These are phyloP conservation scores for Pyrenochaeta sp. DNA, from an alignment of 2,329 filamentous ascomycete species.

Conservation along the genomic window DNA sequence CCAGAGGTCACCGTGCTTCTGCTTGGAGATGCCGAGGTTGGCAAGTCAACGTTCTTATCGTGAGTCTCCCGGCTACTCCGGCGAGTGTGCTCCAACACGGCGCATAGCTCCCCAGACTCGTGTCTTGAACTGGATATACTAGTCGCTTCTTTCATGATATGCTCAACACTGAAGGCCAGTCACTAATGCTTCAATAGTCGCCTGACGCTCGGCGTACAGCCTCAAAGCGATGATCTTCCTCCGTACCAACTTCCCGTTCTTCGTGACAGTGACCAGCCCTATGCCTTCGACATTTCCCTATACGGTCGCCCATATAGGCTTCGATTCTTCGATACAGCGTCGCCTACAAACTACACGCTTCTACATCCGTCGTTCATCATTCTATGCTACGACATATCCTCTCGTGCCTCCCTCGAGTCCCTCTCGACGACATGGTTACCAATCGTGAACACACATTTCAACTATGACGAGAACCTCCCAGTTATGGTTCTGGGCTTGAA, in stretches of 20 bases:
- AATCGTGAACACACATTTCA: slow-evolving; percentile 61
- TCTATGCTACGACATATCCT: slow-evolving; percentile 66
- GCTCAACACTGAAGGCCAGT: neutral
- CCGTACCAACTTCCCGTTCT: slow-evolving; percentile 54
- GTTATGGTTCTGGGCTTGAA: slow-evolving; percentile 68
- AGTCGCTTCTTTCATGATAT: neutral
- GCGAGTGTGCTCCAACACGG: neutral
- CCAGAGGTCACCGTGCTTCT: slow-evolving; percentile 60
- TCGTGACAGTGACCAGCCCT: slow-evolving; percentile 66
- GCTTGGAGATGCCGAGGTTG: slow-evolving; percentile 66
- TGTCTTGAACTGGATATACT: slow-evolving; percentile 3
- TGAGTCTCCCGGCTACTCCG: slow-evolving; percentile 50
- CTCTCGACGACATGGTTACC: slow-evolving; percentile 56
- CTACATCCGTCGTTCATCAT: slow-evolving; percentile 64
- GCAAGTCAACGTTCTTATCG: slow-evolving; percentile 71
- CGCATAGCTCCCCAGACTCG: neutral
- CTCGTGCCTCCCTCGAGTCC: slow-evolving; percentile 59
- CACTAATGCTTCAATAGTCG: slow-evolving; percentile 27
- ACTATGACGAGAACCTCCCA: slow-evolving; percentile 60
- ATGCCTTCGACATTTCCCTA: slow-evolving; percentile 66
- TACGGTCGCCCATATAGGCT: slow-evolving; percentile 64
- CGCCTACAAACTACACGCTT: slow-evolving; percentile 65
- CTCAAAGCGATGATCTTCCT: slow-evolving; percentile 37
- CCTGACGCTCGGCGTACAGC: slow-evolving; percentile 42
- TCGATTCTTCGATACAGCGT: slow-evolving; percentile 65